Evolutionary conservation across 768 basidiomycete genomes (phyloP).

Genomic region (Rhizopogon vulgaris): DNA sequence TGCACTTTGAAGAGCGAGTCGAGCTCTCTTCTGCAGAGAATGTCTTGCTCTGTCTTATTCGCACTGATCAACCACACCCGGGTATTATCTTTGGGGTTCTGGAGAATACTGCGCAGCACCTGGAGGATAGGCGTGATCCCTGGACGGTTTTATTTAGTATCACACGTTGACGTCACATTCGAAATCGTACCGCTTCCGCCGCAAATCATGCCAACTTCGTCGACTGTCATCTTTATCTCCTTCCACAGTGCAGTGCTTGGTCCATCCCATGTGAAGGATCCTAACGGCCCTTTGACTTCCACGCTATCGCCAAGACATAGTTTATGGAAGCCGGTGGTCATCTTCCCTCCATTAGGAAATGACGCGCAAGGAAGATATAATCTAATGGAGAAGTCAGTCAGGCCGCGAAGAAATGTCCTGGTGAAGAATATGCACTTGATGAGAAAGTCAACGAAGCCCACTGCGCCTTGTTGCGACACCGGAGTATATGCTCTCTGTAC

Average conservation of each 20-base stretch:
- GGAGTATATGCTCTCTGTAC: slow-evolving; percentile 59
- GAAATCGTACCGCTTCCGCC: slow-evolving; percentile 44
- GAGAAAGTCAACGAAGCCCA: slow-evolving; percentile 46
- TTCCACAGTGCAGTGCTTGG: slow-evolving; percentile 31
- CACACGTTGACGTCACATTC: not conserved
- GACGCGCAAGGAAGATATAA: slow-evolving; percentile 35
- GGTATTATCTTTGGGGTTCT: slow-evolving; percentile 33
- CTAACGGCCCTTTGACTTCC: slow-evolving; percentile 56
- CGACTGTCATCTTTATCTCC: slow-evolving; percentile 28
- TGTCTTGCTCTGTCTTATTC: slow-evolving; percentile 44
- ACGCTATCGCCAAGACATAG: slow-evolving; percentile 43
- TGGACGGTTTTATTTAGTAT: slow-evolving; percentile 4
- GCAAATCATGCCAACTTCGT: slow-evolving; percentile 47
- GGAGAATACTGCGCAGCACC: slow-evolving; percentile 42
- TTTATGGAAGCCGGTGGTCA: slow-evolving; percentile 42
- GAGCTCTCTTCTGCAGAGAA: slow-evolving; percentile 44
- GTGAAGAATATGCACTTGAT: slow-evolving; percentile 36
- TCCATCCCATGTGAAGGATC: slow-evolving; percentile 49
- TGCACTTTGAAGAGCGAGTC: slow-evolving; percentile 29
- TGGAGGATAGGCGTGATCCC: slow-evolving; percentile 56
- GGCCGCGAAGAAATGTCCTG: not conserved
- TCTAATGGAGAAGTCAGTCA: slow-evolving; percentile 18
- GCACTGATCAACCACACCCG: slow-evolving; percentile 43
- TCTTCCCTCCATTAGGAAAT: slow-evolving; percentile 43
- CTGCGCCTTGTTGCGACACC: slow-evolving; percentile 34